These are phyloP conservation scores for Coemansia sp. DNA, from an alignment of 192 early-diverging fungal species.

Conservation along the genomic window DNA sequence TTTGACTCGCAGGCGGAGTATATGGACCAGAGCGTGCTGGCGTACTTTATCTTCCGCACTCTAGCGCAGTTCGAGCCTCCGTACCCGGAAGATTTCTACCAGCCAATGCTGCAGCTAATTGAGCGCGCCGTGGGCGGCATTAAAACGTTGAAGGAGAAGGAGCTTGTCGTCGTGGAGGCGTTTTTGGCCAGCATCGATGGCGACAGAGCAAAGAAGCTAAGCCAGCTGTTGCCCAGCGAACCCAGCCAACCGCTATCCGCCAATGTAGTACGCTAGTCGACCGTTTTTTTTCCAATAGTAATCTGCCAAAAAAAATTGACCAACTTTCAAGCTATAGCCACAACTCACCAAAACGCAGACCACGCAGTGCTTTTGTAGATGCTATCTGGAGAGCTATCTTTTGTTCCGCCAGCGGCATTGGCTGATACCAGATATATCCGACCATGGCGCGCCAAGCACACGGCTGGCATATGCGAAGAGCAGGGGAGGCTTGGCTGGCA, in stretches of 20 bases:
- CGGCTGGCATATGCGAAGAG: background rate
- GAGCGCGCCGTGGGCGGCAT: constrained; percentile 25
- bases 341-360: background rate
- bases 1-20: constrained; percentile 52
- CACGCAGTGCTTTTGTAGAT: background rate
- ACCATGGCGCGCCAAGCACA: background rate
- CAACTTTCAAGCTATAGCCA: no score
- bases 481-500: background rate
- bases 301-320: background rate
- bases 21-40: constrained; percentile 66
- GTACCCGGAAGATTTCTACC: constrained; percentile 24
- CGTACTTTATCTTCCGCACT: constrained; percentile 60
- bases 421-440: background rate
- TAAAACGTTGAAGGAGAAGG: constrained; percentile 27
- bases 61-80: constrained; percentile 32
- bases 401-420: background rate
- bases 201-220: constrained; percentile 8
- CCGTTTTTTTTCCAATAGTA: background rate
- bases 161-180: constrained; percentile 13
- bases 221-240: constrained; percentile 4
- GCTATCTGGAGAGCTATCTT: no score
- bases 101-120: constrained; percentile 28
- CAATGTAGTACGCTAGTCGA: background rate
- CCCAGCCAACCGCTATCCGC: background rate
- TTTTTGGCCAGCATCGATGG: constrained; percentile 30